Evolutionary conservation across 257 asterid genomes (phyloP).

Genomic region (Fraxinus anomala): DNA sequence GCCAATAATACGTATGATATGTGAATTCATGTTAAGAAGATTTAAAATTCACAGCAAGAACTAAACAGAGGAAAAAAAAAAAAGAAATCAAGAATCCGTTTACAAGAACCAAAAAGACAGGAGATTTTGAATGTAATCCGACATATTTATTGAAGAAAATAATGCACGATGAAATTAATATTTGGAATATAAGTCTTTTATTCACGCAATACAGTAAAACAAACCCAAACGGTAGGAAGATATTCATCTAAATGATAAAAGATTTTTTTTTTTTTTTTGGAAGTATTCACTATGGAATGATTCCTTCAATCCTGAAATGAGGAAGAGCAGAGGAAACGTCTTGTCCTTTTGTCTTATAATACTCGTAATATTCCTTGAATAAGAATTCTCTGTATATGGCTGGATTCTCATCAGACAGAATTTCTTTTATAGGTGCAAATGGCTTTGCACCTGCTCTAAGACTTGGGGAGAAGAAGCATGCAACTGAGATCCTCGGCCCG

Average conservation of each 20-base stretch:
- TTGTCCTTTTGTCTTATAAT: slow-evolving; percentile 32
- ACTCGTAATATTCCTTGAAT: slow-evolving; percentile 26
- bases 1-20: no score
- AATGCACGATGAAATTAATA: background rate
- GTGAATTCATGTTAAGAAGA: no score
- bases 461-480: slow-evolving; percentile 41
- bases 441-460: slow-evolving; percentile 27
- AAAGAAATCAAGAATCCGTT: background rate
- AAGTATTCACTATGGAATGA: background rate
- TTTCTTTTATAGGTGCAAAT: slow-evolving; percentile 40
- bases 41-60: no score
- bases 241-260: no score
- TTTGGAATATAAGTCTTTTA: background rate
- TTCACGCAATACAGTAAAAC: background rate
- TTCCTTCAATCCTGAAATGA: slow-evolving; percentile 30
- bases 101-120: background rate
- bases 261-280: no score
- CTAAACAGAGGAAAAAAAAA: no score
- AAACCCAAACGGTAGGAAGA: no score
- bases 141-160: no score
- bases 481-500: slow-evolving; percentile 46
- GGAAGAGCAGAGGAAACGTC: slow-evolving; percentile 27
- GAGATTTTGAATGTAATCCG: background rate
- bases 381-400: slow-evolving; percentile 33
- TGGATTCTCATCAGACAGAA: slow-evolving; percentile 30